A percentile compares a stretch with the other conserved stretches of the same genome.
Evolutionary conservation across 108 stramenopile species (phyloP).

Genomic region (Nitzschia inconspicua): DNA sequence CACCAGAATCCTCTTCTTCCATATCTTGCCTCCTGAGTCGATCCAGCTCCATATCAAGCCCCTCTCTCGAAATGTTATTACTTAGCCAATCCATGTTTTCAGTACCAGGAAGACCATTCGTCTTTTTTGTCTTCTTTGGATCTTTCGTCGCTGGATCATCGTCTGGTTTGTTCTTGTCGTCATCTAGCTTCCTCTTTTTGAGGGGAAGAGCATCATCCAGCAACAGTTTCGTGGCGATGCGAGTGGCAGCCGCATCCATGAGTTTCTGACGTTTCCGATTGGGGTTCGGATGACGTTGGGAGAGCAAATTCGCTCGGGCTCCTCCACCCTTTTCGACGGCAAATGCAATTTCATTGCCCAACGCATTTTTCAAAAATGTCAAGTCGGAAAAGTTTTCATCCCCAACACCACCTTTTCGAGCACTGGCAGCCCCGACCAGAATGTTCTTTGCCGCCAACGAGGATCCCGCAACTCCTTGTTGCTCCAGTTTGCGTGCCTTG

Average conservation of each 20-base stretch:
- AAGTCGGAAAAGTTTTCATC: slow-evolving; percentile 40
- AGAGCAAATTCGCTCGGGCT: slow-evolving; percentile 74
- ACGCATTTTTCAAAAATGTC: slow-evolving; percentile 84
- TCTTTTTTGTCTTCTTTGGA: slow-evolving; percentile 11
- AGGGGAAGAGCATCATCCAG: slow-evolving; percentile 39
- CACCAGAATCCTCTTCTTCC: slow-evolving; percentile 42
- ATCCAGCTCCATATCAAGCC: slow-evolving; percentile 46
- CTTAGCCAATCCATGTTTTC: slow-evolving; percentile 52
- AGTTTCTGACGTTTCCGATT: slow-evolving; percentile 55
- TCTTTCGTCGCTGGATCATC: neutral
- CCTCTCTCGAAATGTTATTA: slow-evolving; percentile 69
- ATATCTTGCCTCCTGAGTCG: slow-evolving; percentile 30
- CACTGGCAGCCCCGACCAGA: slow-evolving; percentile 45
- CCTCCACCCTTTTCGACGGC: slow-evolving; percentile 87
- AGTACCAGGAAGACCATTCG: slow-evolving; percentile 5
- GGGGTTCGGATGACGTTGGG: slow-evolving; percentile 33
- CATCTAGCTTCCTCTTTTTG: slow-evolving; percentile 31
- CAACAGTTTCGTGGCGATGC: slow-evolving; percentile 66
- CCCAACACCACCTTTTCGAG: slow-evolving; percentile 17
- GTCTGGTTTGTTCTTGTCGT: slow-evolving; percentile 23
- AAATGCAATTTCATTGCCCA: slow-evolving; percentile 83
- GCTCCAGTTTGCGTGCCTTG: slow-evolving; percentile 64
- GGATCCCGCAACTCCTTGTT: slow-evolving; percentile 61
- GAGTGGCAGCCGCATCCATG: slow-evolving; percentile 81
- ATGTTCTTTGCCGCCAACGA: slow-evolving; percentile 38